Evolutionary conservation across 148 eudicot species (phyloP), one percentile per base, ranked within the genome.

Genomic region (Dianthus caryophyllus): DNA sequence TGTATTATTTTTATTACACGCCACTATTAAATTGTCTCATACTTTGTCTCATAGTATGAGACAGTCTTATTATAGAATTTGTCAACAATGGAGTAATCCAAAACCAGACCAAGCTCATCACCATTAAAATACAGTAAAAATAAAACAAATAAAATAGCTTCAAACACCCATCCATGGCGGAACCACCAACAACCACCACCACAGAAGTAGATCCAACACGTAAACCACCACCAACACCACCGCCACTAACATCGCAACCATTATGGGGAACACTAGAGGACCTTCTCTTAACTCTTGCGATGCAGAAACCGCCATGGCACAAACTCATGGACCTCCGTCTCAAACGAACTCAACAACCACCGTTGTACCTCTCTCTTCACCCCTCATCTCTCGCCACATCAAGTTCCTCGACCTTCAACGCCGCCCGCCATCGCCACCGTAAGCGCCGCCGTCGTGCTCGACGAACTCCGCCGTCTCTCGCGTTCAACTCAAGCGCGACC

Each of bases 261-360:
- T 0, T 78, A 33, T 85, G 90, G 94, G 88, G 87, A 3, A 88
- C 90, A 47, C 77, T 80, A 47, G 86, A 88, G 68, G 94, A 85
- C 64, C 84, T 88, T 29, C 60, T 88, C 14, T 77, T 88, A 21
- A 81, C 88, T 1, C 81, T 71, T 75, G 90, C 94, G 62, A 86
- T 88, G 1, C n/a, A n/a, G n/a, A n/a, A 71, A 83, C 66, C 87
- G 89, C 9, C 65, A 85, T 72, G 94, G 94, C 33, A 75, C 78
- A 52, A 50, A 64, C 15, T 59, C 73, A 20, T 88, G 94, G 94
- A 82, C 81, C 55, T 75, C 89, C 68, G 76, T 88, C 51, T 80
- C 88, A 27, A 30, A 4, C 4, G 88, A 85, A 31, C 64, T 87
- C n/a, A 75, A 71, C 36, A 79, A 78, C 46, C 85, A 85, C 27